Evolutionary conservation across 225 moss, liverwort and hornwort species (phyloP).

Genomic region (Anthoceros angustus): DNA sequence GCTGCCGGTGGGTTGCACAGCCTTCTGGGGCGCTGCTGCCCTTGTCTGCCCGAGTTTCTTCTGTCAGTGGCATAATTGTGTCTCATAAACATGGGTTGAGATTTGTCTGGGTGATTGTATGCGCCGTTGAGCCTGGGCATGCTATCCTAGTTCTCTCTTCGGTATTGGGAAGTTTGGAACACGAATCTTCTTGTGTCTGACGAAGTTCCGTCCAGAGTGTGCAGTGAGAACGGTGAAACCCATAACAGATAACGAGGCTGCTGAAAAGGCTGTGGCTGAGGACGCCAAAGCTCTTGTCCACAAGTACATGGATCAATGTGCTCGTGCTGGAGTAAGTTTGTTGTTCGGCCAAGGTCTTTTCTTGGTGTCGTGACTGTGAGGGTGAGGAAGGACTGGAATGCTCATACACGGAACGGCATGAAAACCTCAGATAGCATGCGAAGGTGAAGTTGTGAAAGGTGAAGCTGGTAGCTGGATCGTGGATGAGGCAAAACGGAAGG

Average conservation of each 20-base stretch:
- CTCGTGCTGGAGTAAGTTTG: conserved; percentile 40
- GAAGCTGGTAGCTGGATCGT: not conserved
- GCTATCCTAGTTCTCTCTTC: no score
- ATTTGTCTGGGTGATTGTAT: no score
- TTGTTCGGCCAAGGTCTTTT: not conserved
- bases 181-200: not conserved
- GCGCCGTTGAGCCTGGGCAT: no score
- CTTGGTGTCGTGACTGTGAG: not conserved
- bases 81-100: no score
- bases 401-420: not conserved
- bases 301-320: conserved; percentile 44
- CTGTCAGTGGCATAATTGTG: no score
- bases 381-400: not conserved
- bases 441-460: conserved; percentile 3
- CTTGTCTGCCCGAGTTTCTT: not conserved
- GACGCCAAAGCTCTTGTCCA: conserved; percentile 36
- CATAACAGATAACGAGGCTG: conserved; percentile 12
- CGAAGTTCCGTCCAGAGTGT: conserved; percentile 35
- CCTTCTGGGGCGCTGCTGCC: not conserved
- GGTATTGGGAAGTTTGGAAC: no score
- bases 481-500: not conserved
- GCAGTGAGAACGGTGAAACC: conserved; percentile 34
- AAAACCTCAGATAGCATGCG: not conserved
- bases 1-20: conserved; percentile 31
- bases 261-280: conserved; percentile 13